phyloP scores from a whole-genome alignment of 371 early-diverging fungal species.

The Apophysomyces ossiformis region DNA sequence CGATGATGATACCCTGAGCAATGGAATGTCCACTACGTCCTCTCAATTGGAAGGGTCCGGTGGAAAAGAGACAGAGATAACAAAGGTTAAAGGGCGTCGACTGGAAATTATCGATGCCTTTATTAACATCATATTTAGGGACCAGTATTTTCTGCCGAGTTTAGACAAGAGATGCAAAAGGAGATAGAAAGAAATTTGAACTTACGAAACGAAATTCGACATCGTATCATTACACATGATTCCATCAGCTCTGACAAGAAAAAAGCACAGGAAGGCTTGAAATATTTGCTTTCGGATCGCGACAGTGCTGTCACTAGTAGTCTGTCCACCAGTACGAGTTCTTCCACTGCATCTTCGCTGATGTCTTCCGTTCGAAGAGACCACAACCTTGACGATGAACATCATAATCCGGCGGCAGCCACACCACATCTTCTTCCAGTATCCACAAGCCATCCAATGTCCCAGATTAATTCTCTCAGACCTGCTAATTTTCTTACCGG shows the following conservation, averaged over 20 bases:
- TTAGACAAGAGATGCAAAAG: constrained; percentile 59
- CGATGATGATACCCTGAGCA: constrained; percentile 42
- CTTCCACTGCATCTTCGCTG: constrained; percentile 32
- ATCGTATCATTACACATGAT: constrained; percentile 52
- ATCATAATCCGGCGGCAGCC: constrained; percentile 18
- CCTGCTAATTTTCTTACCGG: constrained; percentile 52
- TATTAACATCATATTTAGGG: constrained; percentile 34
- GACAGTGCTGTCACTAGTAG: constrained; percentile 34
- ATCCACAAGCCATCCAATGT: constrained; percentile 6
- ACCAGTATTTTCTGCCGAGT: constrained; percentile 57
- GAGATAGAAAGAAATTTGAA: constrained; percentile 55
- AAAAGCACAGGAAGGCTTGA: constrained; percentile 53
- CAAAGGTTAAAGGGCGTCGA: constrained; percentile 38
- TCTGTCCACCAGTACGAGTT: constrained; percentile 34
- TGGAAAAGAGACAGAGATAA: constrained; percentile 51
- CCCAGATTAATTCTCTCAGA: constrained; percentile 27
- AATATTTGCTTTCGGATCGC: constrained; percentile 51
- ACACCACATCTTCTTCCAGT: constrained; percentile 11
- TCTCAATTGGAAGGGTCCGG: constrained; percentile 31
- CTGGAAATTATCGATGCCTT: background rate
- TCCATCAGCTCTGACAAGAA: constrained; percentile 39
- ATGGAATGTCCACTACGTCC: constrained; percentile 31
- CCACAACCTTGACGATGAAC: constrained; percentile 3
- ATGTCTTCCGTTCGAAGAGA: constrained; percentile 20
- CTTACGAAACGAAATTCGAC: constrained; percentile 50